Evolutionary conservation across 805 yeast genomes (phyloP), one percentile per base, ranked within the genome.

Genomic region (Cyberlindnera subsufficiens): DNA sequence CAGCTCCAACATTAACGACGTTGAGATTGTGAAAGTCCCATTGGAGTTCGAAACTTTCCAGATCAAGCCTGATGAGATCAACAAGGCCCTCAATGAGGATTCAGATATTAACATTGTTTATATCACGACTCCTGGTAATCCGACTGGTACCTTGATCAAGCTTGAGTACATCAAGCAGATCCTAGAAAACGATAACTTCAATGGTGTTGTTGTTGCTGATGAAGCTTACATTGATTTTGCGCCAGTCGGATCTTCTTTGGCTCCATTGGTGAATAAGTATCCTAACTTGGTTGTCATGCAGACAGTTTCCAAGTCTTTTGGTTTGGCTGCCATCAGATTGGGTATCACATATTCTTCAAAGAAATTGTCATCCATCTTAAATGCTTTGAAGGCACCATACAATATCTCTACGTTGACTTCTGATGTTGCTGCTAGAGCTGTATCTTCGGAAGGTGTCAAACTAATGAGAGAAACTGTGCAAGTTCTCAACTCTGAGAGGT

Each of bases 101-200:
- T 62, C 78, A 0, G 40, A 63, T 4, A 83, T 91, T 53, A 90
- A 89, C 57, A 57, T 93, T 45, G 71, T 85, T 2, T 91, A 87
- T 60, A 66, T 91, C 48, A 91, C 98, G 14, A 86, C 97, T 1
- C 99, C 99, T 10, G 99, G 99, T 32, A 93, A 93, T 61, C 99
- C 99, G 31, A 91, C 99, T 0, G 96, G 84, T 10, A 74, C 78
- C 27, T 66, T 77, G 37, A 61, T 91, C 36, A 68, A 74, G 16
- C 68, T 72, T 7, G 60, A 59, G 0, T 66, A 76, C 34, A 66
- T 89, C 32, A 66, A 71, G 39, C 58, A 68, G 42, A 55, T 86
- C 2, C 58, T 82, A 42, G 49, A 63, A 3, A 66, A 70, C 34
- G 65, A 63, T 5, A 56, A 65, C 42, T 81, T 87, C 82, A 79